Conservation (phyloP, 805 yeast species). For the Candida sphagnicola region DNA sequence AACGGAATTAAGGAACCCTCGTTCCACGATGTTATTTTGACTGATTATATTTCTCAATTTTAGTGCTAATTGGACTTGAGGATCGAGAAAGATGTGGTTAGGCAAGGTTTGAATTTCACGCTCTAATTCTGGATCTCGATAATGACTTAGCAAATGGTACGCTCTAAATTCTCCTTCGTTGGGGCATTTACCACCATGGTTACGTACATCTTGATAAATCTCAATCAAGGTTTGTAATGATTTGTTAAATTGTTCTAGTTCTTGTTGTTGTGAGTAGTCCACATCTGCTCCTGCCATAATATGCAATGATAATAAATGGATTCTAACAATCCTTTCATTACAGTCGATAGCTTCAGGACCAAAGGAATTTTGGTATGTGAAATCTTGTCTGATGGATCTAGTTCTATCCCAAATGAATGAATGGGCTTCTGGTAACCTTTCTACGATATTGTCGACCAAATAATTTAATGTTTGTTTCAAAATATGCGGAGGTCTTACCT, state of each 20-base stretch:
- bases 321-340: constrained; percentile 85
- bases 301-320: constrained; percentile 79
- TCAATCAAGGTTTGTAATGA: constrained; percentile 85
- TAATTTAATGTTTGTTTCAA: constrained; percentile 65
- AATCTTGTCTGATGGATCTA: constrained; percentile 93
- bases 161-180: constrained; percentile 94
- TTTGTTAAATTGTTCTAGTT: constrained; percentile 88
- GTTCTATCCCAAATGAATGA: constrained; percentile 97
- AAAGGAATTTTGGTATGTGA: constrained; percentile 88
- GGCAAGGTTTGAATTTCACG: constrained; percentile 72
- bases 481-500: constrained; percentile 88
- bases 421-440: constrained; percentile 76
- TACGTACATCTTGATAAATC: constrained; percentile 76
- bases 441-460: constrained; percentile 59
- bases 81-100: constrained; percentile 44
- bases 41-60: constrained; percentile 63
- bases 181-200: constrained; percentile 62
- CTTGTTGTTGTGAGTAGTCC: constrained; percentile 92
- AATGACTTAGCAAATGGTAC: constrained; percentile 73
- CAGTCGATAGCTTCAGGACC: constrained; percentile 95
- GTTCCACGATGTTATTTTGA: constrained; percentile 55
- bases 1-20: constrained; percentile 46
- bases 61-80: constrained; percentile 65
- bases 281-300: constrained; percentile 69
- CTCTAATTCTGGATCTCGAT: constrained; percentile 82